Evolutionary conservation across 192 early-diverging fungal species (phyloP), one percentile per base, ranked within the genome.

Genomic region (Rhizophagus sp.): DNA sequence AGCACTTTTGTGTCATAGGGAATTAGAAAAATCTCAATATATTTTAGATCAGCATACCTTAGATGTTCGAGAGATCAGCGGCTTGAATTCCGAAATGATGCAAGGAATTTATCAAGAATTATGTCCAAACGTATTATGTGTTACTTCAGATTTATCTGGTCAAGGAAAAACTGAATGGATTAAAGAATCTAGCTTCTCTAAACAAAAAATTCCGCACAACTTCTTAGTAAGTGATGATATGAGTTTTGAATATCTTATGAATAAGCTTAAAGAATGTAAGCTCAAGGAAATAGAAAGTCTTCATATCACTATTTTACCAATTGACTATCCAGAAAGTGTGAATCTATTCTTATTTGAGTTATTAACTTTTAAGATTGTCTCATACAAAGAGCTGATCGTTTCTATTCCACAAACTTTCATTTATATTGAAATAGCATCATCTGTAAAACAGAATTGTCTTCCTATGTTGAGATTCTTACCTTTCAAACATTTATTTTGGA

Each of bases 151-250:
- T 80, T 62, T 72, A 34, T 73, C 79, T 50, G 79, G 67, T 19
- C 65, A 72, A 62, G 79, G 79, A 8, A 80, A 80, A 52, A 80
- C 79, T 33, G 79, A 80, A 25, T 80, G 71, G 47, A 80, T 80
- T 15, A 75, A 75, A 27, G 27, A 72, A 62, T 1, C 49, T 50
- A 62, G 69, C 24, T 57, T 61, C 9, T 33, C 13, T 15, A 70
- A 34, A 27, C 3, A 25, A 13, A 78, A 24, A 24, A 74, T 62
- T 33, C 71, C 71, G 36, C 68, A 34, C 15, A 73, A 15, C 4
- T 57, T 80, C 13, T 34, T 80, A 5, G 33, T 80, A 25, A 62
- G 71, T 39, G 79, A 80, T 52, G 22, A 22, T 24, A 76, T 80
- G 36, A n/a, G 57, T 15, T 62, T 57, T 72, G 61, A 52, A 13